These are phyloP conservation scores for Kwoniella pini DNA, from an alignment of 768 basidiomycete species.

Conservation along the genomic window DNA sequence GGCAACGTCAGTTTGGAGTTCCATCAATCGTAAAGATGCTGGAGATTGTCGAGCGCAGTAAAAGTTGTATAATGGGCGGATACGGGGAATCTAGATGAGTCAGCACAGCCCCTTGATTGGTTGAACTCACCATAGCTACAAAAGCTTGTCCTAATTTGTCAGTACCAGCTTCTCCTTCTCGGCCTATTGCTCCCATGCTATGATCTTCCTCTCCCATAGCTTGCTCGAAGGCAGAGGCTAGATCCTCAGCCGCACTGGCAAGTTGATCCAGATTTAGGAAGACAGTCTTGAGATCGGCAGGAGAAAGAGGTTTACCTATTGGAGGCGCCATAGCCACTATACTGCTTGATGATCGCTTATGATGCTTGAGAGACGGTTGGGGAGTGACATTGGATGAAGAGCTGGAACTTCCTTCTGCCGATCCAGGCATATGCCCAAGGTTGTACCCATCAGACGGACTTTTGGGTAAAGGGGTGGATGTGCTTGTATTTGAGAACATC, in stretches of 20 bases:
- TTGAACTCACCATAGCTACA: slow-evolving; percentile 37
- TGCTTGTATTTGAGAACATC: not conserved
- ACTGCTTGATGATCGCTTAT: not conserved
- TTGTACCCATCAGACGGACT: slow-evolving; percentile 17
- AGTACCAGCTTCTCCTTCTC: slow-evolving; percentile 36
- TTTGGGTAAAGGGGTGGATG: slow-evolving; percentile 21
- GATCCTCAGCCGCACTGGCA: slow-evolving; percentile 48
- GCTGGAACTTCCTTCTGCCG: slow-evolving; percentile 6
- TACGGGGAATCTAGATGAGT: slow-evolving; percentile 38
- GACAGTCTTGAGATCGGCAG: slow-evolving; percentile 47
- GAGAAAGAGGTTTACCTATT: slow-evolving; percentile 40
- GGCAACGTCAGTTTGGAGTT: slow-evolving; percentile 43
- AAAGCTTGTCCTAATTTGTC: slow-evolving; percentile 53
- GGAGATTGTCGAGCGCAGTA: slow-evolving; percentile 53
- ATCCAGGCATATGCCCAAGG: slow-evolving; percentile 4
- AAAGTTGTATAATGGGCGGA: slow-evolving; percentile 48
- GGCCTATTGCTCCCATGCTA: slow-evolving; percentile 25
- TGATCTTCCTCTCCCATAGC: slow-evolving; percentile 41
- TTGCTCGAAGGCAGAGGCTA: slow-evolving; percentile 48
- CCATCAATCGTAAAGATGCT: slow-evolving; percentile 48
- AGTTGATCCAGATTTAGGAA: slow-evolving; percentile 54
- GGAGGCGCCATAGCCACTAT: slow-evolving; percentile 17
- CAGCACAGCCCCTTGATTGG: not conserved
- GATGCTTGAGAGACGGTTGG: slow-evolving; percentile 21
- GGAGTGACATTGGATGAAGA: slow-evolving; percentile 16